Conservation (phyloP, 371 early-diverging fungal genomes). For the Rhizopus stolonifer region DNA sequence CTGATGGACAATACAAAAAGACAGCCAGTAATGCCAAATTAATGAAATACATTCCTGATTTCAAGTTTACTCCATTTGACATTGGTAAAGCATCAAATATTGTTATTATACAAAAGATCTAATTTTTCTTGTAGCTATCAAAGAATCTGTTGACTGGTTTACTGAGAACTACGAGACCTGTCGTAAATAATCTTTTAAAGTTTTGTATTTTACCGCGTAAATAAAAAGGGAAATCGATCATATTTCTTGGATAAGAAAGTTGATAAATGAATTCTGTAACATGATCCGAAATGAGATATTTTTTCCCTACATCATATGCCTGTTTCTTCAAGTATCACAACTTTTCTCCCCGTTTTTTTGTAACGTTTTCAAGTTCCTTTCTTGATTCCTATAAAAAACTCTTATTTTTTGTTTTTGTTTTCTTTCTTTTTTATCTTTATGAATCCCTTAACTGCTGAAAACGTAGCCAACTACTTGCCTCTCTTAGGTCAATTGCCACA, state of each 20-base stretch:
- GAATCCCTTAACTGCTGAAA: constrained; percentile 26
- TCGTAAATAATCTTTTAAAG: constrained; percentile 49
- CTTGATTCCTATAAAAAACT: no score
- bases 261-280: background rate
- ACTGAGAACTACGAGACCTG: constrained; percentile 66
- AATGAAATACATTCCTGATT: constrained; percentile 71
- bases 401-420: background rate
- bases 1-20: constrained; percentile 89
- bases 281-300: background rate
- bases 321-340: background rate
- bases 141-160: constrained; percentile 82
- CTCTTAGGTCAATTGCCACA: constrained; percentile 26
- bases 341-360: background rate
- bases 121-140: constrained; percentile 54
- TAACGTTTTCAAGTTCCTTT: background rate
- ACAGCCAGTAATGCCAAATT: constrained; percentile 84
- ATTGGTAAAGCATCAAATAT: constrained; percentile 43
- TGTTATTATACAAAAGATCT: background rate
- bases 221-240: background rate
- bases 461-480: constrained; percentile 29
- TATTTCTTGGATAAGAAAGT: constrained; percentile 1
- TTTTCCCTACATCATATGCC: background rate
- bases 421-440: background rate
- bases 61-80: constrained; percentile 81
- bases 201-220: background rate